Evolutionary conservation across 2,329 filamentous ascomycete genomes (phyloP).

Genomic region (Nemania sp.): DNA sequence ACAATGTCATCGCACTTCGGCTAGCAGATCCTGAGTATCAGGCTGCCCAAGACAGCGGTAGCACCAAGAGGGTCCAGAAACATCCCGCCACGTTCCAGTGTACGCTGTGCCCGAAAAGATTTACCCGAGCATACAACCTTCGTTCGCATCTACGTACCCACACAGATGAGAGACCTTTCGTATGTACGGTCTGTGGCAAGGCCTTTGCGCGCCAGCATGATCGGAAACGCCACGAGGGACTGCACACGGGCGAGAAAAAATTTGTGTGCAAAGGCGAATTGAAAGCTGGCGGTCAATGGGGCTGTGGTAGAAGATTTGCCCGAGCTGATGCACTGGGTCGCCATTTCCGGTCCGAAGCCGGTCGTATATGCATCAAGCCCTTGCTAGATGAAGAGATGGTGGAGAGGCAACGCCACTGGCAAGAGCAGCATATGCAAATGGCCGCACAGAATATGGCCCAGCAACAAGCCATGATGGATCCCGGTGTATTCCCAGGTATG

Average conservation of each 20-base stretch:
- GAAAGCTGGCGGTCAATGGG: constrained; percentile 82
- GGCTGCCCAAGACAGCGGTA: constrained; percentile 62
- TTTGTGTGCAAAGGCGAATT: constrained; percentile 95
- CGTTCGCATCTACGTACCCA: constrained; percentile 94
- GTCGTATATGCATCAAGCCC: constrained; percentile 95
- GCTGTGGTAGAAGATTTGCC: constrained; percentile 89
- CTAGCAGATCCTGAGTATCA: constrained; percentile 87
- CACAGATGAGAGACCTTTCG: constrained; percentile 95
- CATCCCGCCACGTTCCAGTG: constrained; percentile 98
- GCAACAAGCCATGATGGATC: constrained; percentile 44
- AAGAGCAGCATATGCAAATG: constrained; percentile 70
- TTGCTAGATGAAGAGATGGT: constrained; percentile 90
- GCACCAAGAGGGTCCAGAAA: constrained; percentile 86
- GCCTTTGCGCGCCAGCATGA: constrained; percentile 97
- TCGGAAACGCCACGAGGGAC: constrained; percentile 91
- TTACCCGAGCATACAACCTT: constrained; percentile 94
- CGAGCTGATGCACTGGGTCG: constrained; percentile 92
- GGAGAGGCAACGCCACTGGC: constrained; percentile 75
- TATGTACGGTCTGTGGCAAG: constrained; percentile 95
- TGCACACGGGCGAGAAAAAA: constrained; percentile 98
- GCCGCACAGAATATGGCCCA: constrained; percentile 63
- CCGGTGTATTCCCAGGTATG: constrained; percentile 60
- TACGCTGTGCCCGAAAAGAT: constrained; percentile 88
- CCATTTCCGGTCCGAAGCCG: constrained; percentile 94
- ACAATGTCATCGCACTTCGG: constrained; percentile 77